Percentiles rank a stretch among this genome's conserved stretches.
Evolutionary conservation across 1,284 basidiomycete species (phyloP).

Genomic region (Phellinidium pouzarii): DNA sequence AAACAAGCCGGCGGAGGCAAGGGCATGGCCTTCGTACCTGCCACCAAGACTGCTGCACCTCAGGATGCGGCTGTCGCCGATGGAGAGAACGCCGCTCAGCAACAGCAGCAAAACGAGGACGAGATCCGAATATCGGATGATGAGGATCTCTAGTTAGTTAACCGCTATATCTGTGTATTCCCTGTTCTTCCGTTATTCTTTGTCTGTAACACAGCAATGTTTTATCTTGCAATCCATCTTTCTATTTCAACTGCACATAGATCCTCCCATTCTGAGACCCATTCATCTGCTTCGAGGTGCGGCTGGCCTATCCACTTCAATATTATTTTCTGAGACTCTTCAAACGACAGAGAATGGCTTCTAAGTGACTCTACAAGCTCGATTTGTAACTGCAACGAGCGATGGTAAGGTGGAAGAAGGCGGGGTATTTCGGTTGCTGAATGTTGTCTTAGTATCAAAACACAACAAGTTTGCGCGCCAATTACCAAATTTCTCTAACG

Average conservation of each 20-base stretch:
- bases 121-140: constrained; percentile 84
- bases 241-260: constrained; percentile 67
- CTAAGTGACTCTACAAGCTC: constrained; percentile 53
- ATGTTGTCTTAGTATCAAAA: neutral
- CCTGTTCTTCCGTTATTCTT: constrained; percentile 1
- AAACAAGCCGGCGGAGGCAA: constrained; percentile 38
- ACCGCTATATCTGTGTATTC: constrained; percentile 14
- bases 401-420: constrained; percentile 59
- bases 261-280: constrained; percentile 69
- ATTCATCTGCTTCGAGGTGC: constrained; percentile 55
- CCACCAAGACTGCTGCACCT: constrained; percentile 39
- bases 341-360: constrained; percentile 59
- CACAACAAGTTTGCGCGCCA: neutral
- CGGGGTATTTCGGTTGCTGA: constrained; percentile 51
- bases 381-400: constrained; percentile 52
- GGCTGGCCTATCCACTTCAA: constrained; percentile 61
- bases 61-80: constrained; percentile 26
- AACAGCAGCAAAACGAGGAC: constrained; percentile 50
- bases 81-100: constrained; percentile 27
- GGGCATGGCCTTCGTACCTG: constrained; percentile 61
- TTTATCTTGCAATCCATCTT: constrained; percentile 44
- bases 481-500: constrained; percentile 67
- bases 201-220: neutral
- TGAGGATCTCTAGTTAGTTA: constrained; percentile 43
- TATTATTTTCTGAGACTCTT: constrained; percentile 54